Percentiles rank a stretch among this genome's conserved stretches.
phyloP scores from a whole-genome alignment of 108 stramenopile species.

The Poteriospumella lacustris region DNA sequence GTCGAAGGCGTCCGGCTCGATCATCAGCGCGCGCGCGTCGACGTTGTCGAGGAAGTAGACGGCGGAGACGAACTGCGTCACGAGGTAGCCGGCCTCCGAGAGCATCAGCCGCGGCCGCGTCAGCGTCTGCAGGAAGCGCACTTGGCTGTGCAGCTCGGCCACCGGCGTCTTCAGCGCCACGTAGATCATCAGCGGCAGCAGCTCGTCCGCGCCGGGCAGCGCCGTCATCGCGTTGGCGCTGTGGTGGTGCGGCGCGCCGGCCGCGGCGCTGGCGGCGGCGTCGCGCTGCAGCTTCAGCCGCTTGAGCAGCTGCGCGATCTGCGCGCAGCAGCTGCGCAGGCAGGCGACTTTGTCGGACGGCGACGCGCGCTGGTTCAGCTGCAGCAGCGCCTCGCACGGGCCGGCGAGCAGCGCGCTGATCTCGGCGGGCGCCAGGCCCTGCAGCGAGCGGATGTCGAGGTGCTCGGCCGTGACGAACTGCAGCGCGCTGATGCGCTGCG shows the following conservation, averaged over 20 bases:
- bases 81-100: background rate
- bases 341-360: background rate
- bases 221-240: background rate
- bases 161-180: background rate
- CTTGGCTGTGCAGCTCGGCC: background rate
- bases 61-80: conserved; percentile 2
- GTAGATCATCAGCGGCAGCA: background rate
- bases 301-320: background rate
- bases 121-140: background rate
- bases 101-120: background rate
- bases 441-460: background rate
- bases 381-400: background rate
- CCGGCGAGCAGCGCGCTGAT: background rate
- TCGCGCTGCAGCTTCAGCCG: background rate
- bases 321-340: background rate
- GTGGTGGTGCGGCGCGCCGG: background rate
- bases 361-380: background rate
- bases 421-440: background rate
- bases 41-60: conserved; percentile 16
- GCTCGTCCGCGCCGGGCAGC: background rate
- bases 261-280: background rate
- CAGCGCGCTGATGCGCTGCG: background rate
- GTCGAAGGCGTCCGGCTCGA: conserved; percentile 10
- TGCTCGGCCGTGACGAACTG: background rate
- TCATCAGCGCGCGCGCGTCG: background rate